Evolutionary conservation across 495 filamentous ascomycete species (phyloP), one percentile per base, ranked within the genome.

Genomic region (Trichocladium uniseriatum): DNA sequence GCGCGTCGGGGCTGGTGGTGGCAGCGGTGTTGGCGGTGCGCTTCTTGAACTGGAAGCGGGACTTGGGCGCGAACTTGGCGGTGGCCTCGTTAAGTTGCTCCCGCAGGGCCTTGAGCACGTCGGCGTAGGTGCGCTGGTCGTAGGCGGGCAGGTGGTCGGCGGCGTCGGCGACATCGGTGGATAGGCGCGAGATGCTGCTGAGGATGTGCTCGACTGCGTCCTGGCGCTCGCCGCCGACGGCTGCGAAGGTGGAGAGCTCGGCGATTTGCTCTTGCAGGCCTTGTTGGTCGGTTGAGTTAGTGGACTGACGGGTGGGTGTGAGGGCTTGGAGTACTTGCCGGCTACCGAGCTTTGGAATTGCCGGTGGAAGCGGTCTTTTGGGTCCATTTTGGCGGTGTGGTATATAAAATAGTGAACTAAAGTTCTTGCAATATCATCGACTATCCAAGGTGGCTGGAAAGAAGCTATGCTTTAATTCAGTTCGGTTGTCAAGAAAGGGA

Each of bases 351-450:
- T 74, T 50, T 84, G 83, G 54, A 91, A 92, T 61, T 84, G 81
- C 52, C 79, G 79, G 62, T 87, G 87, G 72, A 94, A 91, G 8
- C 75, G 75, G 56, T 86, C 82, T 43, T 87, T 89, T 38, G 81
- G 61, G 37, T 61, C 55, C 45, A 48, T 47, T 1, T 45, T 43
- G 16, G 1, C 13, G 32, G 24, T 51, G 10, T 19, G 21, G 22
- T 29, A 10, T 13, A 32, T 1, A 28, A 31, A 21, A 43, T 43
- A 18, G 41, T 43, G 2, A 35, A 10, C 9, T 4, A 35, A 21
- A n/a, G n/a, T n/a, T n/a, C n/a, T 35, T 15, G 41, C 13, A 13
- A 27, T 3, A 27, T 27, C 4, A 27, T n/a, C n/a, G n/a, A 27
- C 4, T 27, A 4, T 3, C 24, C 24, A 8, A 16, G 13, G 35